Conservation (phyloP, 805 yeast species). For the Myxozyma neglecta region DNA sequence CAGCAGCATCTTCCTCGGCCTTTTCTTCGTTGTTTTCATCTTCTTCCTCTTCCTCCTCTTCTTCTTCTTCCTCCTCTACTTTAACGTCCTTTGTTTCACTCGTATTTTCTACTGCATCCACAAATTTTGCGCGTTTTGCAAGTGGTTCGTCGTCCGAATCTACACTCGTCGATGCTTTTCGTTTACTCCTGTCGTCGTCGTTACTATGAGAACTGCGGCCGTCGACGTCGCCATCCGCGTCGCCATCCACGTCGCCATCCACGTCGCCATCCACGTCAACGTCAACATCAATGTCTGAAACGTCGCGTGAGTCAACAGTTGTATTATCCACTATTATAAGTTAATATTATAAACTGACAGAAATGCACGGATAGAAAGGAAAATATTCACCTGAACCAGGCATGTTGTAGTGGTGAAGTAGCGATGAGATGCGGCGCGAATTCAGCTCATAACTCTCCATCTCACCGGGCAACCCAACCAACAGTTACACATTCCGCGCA, state of each 20-base stretch:
- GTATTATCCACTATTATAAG: neutral
- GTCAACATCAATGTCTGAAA: slow-evolving; percentile 4
- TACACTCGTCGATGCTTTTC: slow-evolving; percentile 34
- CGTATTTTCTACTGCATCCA: slow-evolving; percentile 4
- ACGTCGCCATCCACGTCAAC: too few species aligned
- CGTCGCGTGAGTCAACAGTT: neutral
- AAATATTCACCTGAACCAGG: neutral
- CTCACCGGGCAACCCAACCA: neutral
- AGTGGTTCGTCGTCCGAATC: slow-evolving; percentile 38
- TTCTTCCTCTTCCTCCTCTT: slow-evolving; percentile 35
- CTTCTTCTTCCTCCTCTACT: slow-evolving; percentile 31
- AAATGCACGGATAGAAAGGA: neutral
- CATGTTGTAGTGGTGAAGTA: neutral
- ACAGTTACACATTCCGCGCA: neutral
- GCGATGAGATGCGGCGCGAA: neutral
- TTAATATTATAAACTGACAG: neutral
- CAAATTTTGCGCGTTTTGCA: slow-evolving; percentile 35
- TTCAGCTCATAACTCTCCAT: neutral
- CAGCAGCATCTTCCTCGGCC: slow-evolving; percentile 11
- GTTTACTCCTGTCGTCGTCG: neutral
- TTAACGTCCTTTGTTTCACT: neutral
- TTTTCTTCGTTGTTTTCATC: slow-evolving; percentile 6
- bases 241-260: neutral
- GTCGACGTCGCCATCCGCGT: neutral
- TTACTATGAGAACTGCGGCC: neutral